Evolutionary conservation across 139 green algal genomes (phyloP), one percentile per base, ranked within the genome.

Genomic region (Chloropicon primus): DNA sequence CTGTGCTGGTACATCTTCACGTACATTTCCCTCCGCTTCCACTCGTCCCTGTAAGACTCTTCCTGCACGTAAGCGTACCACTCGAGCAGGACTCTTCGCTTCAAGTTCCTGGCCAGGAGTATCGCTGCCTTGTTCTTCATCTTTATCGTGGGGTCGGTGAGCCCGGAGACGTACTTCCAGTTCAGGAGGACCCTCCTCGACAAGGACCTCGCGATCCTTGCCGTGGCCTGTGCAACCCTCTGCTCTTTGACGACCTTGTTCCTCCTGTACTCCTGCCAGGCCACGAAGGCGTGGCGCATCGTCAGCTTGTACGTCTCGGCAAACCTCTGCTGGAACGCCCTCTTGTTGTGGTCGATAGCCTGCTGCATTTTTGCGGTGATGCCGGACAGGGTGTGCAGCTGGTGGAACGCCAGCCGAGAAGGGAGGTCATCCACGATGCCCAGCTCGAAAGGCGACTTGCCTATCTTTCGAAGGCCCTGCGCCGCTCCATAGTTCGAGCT

Each of bases 281-380:
- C 41, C 41, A 17, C 17, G 17, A 62, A 62, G 41, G 41, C 41
- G 41, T 62, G 41, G 10, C 41, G 5, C 41, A 62, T 5, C 5
- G 41, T 62, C 10, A 62, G 41, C 41, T 62, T 62, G 41, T 62
- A 62, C 10, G 41, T 62, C 41, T 62, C 41, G 10, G 41, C 41
- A 62, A 62, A 62, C 41, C 41, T 62, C 41, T 62, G 41, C 86
- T 91, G 83, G 74, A 96, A 93, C 54, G 93, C 80, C 25, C 78
- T 74, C 72, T 87, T 85, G 86, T 91, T 96, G 85, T 92, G 90
- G 75, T 89, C 81, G 27, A 96, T 91, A 5, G 87, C 89, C 24
- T 89, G 80, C 84, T 94, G 89, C 24, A 93, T 83, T 82, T 89
- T 81, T 2, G 26, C 73, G 5, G 87, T 86, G 90, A 96, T 95